phyloP scores from a whole-genome alignment of 2,329 filamentous ascomycete species.

The Ilyonectria destructans region DNA sequence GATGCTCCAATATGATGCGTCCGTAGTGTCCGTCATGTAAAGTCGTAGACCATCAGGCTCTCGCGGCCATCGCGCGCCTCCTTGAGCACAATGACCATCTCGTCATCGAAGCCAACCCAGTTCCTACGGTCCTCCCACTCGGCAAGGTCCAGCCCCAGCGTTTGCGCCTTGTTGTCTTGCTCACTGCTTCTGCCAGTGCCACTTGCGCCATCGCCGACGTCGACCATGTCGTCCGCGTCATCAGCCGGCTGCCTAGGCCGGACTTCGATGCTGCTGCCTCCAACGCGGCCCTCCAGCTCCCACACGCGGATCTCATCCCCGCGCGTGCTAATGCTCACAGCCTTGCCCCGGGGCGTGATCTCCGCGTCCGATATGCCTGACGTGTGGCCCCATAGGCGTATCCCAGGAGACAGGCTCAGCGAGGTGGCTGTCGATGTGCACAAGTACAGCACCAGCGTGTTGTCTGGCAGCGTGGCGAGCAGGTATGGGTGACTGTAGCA shows the following conservation, averaged over 20 bases:
- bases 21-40: conserved; percentile 67
- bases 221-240: conserved; percentile 36
- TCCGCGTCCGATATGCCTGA: conserved; percentile 90
- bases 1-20: conserved; percentile 14
- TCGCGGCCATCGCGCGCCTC: conserved; percentile 79
- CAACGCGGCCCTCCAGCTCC: conserved; percentile 84
- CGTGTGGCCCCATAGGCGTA: conserved; percentile 91
- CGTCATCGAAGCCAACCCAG: conserved; percentile 92
- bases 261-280: conserved; percentile 70
- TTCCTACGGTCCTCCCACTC: conserved; percentile 66
- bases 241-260: conserved; percentile 56
- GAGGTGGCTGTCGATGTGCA: conserved; percentile 80
- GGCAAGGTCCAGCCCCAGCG: conserved; percentile 27
- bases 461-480: conserved; percentile 87
- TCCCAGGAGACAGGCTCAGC: conserved; percentile 80
- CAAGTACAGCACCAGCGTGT: conserved; percentile 87
- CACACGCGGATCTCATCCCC: conserved; percentile 88
- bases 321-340: conserved; percentile 88
- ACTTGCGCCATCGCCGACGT: conserved; percentile 14
- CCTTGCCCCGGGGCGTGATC: conserved; percentile 88
- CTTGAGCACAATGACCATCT: conserved; percentile 90
- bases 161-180: conserved; percentile 10
- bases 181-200: conserved; percentile 16
- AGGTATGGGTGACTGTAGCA: conserved; percentile 89
- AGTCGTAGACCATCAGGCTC: conserved; percentile 88